These are phyloP conservation scores for Phlebopus sp. DNA, from an alignment of 1,284 basidiomycete genomes.

Conservation along the genomic window DNA sequence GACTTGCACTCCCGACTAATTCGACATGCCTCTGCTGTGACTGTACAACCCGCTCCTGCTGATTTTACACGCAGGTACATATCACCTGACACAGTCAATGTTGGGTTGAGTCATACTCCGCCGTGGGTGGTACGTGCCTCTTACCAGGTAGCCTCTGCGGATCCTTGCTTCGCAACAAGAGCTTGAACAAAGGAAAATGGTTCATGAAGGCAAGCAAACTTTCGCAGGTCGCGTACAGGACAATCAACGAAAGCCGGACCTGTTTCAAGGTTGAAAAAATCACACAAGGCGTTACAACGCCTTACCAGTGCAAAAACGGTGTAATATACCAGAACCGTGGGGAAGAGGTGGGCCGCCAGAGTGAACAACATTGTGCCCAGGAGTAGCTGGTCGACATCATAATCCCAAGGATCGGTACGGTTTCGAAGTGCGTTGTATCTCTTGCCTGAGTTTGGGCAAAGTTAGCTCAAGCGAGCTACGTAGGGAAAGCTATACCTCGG, in stretches of 20 bases:
- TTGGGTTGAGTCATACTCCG: neutral
- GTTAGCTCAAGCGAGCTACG: neutral
- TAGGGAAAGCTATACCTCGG: slow-evolving; percentile 55
- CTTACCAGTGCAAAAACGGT: slow-evolving; percentile 75
- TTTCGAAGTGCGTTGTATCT: slow-evolving; percentile 81
- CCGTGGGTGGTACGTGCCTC: slow-evolving; percentile 8
- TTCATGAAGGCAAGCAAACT: slow-evolving; percentile 77
- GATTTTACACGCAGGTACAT: slow-evolving; percentile 28
- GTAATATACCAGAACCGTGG: slow-evolving; percentile 88
- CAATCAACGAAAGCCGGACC: slow-evolving; percentile 62
- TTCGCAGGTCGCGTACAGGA: slow-evolving; percentile 60
- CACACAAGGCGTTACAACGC: slow-evolving; percentile 2
- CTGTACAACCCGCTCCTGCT: slow-evolving; percentile 13
- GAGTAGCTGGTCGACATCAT: slow-evolving; percentile 91
- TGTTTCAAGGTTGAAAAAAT: slow-evolving; percentile 28
- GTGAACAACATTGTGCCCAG: slow-evolving; percentile 96
- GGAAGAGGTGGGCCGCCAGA: slow-evolving; percentile 85
- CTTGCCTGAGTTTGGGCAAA: slow-evolving; percentile 56
- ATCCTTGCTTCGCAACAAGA: slow-evolving; percentile 87
- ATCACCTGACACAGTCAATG: slow-evolving; percentile 25
- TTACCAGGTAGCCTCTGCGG: slow-evolving; percentile 78
- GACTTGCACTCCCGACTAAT: neutral
- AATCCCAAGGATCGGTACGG: slow-evolving; percentile 85
- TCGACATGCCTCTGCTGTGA: slow-evolving; percentile 24
- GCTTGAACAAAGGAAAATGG: slow-evolving; percentile 86